A percentile compares a stretch with the other conserved stretches of the same genome.
Conservation (phyloP, 2,329 filamentous ascomycete species). For the Paraphoma sp. region DNA sequence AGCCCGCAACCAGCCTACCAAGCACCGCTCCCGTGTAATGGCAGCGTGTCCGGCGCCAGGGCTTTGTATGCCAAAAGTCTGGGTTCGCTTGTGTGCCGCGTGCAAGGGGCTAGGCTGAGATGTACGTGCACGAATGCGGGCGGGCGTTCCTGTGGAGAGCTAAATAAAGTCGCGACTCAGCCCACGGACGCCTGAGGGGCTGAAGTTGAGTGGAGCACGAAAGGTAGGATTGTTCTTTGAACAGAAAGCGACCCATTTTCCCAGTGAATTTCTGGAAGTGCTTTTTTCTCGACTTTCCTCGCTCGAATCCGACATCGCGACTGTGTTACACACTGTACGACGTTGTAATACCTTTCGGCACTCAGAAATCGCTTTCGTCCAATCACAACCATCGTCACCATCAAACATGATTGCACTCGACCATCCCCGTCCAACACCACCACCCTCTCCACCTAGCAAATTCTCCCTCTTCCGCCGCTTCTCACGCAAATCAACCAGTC, state of each 20-base stretch:
- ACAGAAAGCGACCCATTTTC: background rate
- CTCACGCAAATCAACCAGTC: slow-evolving; percentile 6
- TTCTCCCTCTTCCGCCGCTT: slow-evolving; percentile 28
- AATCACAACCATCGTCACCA: background rate
- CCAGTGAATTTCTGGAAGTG: background rate
- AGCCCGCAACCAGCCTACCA: background rate
- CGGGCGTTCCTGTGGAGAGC: background rate
- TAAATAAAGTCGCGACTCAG: slow-evolving; percentile 2
- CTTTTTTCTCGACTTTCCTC: background rate
- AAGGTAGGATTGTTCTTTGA: background rate
- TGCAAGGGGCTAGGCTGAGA: background rate
- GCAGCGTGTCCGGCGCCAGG: background rate
- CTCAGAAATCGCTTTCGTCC: background rate
- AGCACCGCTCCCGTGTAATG: background rate
- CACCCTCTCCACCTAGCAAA: slow-evolving; percentile 17
- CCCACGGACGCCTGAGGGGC: background rate
- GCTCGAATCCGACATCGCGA: background rate
- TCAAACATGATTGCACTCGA: slow-evolving; percentile 19
- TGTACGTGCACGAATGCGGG: background rate
- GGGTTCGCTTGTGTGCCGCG: background rate
- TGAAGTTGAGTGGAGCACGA: background rate
- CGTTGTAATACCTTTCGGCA: background rate
- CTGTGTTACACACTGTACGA: background rate
- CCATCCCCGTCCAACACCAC: slow-evolving; percentile 3
- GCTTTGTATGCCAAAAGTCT: background rate